Conservation (phyloP, 441 rosid species). For the Erodium trifolium region DNA sequence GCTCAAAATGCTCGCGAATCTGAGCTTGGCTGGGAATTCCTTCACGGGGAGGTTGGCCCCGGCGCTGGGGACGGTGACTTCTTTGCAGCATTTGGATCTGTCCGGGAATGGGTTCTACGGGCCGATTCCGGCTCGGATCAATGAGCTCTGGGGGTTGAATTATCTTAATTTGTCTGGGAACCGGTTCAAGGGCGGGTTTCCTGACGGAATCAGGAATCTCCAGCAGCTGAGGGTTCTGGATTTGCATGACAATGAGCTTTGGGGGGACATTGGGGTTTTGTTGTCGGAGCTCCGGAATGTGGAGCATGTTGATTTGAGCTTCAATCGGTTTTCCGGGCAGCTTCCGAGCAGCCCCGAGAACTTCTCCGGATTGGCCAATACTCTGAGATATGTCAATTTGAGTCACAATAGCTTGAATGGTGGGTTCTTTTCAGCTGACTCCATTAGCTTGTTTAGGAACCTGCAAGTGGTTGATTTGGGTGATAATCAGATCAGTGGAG, state of each 20-base stretch:
- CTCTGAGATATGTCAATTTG: slow-evolving; percentile 51
- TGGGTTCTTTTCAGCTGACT: slow-evolving; percentile 41
- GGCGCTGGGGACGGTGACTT: slow-evolving; percentile 55
- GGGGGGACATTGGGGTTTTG: slow-evolving; percentile 50
- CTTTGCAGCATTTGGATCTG: slow-evolving; percentile 77
- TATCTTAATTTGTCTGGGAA: slow-evolving; percentile 63
- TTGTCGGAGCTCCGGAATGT: slow-evolving; percentile 56
- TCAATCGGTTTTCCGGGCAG: slow-evolving; percentile 52
- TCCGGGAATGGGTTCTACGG: slow-evolving; percentile 67
- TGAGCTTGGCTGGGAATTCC: slow-evolving; percentile 60
- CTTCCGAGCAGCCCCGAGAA: slow-evolving; percentile 37
- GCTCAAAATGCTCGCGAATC: slow-evolving; percentile 51
- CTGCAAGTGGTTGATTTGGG: slow-evolving; percentile 64
- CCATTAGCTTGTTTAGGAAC: slow-evolving; percentile 52
- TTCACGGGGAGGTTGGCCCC: slow-evolving; percentile 86
- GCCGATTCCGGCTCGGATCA: slow-evolving; percentile 80
- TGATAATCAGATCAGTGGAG: slow-evolving; percentile 43
- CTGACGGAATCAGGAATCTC: slow-evolving; percentile 44
- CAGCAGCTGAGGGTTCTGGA: slow-evolving; percentile 71
- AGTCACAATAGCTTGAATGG: slow-evolving; percentile 56
- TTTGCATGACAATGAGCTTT: slow-evolving; percentile 49
- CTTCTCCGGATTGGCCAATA: slow-evolving; percentile 62
- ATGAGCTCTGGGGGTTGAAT: slow-evolving; percentile 58
- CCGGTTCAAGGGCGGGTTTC: slow-evolving; percentile 62
- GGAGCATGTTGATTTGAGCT: slow-evolving; percentile 77